These are phyloP conservation scores for Debaryomyces prosopidis DNA, from an alignment of 805 yeast genomes.

Conservation along the genomic window DNA sequence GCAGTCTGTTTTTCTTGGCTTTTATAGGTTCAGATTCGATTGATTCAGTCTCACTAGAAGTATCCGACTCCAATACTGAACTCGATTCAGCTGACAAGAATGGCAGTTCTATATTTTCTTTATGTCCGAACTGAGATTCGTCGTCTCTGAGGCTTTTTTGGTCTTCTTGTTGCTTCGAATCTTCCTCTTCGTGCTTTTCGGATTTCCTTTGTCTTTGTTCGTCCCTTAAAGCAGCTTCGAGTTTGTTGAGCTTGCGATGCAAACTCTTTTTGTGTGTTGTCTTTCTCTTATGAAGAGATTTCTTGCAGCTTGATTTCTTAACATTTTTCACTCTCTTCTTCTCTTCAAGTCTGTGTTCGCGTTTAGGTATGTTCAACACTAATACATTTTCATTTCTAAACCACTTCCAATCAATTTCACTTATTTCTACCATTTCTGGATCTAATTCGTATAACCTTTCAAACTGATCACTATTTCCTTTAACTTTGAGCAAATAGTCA, in stretches of 20 bases:
- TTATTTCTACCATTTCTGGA: constrained; percentile 24
- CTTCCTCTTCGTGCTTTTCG: neutral
- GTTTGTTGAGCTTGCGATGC: neutral
- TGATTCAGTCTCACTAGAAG: neutral
- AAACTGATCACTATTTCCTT: constrained; percentile 29
- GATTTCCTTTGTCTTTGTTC: neutral
- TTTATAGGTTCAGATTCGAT: neutral
- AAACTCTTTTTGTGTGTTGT: neutral
- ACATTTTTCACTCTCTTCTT: neutral
- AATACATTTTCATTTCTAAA: constrained; percentile 28
- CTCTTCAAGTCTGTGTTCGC: constrained; percentile 4
- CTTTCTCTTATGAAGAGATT: neutral
- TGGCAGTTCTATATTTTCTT: neutral
- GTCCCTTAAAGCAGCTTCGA: neutral
- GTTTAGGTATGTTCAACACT: constrained; percentile 38
- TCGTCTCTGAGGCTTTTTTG: neutral
- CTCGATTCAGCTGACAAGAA: neutral
- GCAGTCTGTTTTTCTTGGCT: constrained; percentile 2
- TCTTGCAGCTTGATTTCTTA: neutral
- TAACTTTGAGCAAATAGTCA: constrained; percentile 19
- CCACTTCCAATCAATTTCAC: constrained; percentile 36
- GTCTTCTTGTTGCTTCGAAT: neutral
- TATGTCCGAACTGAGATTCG: neutral
- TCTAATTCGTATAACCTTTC: constrained; percentile 31
- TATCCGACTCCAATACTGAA: neutral